Base-by-base conservation (phyloP, 306 rosid genomes). In the Trifolium fragiferum region DNA sequence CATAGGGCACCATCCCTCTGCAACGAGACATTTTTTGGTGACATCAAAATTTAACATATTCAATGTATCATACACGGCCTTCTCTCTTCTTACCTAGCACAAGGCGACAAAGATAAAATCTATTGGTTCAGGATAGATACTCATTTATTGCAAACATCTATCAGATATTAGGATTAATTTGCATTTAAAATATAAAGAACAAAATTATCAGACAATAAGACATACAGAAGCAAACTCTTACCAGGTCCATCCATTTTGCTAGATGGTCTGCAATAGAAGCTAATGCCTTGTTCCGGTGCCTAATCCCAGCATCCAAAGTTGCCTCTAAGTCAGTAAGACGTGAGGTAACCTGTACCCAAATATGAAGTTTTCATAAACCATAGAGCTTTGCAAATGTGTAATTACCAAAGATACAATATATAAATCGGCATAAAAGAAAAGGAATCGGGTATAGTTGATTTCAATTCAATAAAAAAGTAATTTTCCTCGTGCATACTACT, bases 1-100 rank as follows among this genome's bases (percentile, higher is more conserved):
- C 50, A 92, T 82, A 44, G 99, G 99, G 73, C 96, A 95, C 99
- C 99, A 95, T 60, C 97, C 99, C 85, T 92, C 99, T 82, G 96
- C 99, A 46, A 95, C 98, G 37, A 95, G 99, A 77, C 99, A 95
- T 84, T 95, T 95, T 86, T 95, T 95, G 16, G 98, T 95, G 60
- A 95, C 99, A 75, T 95, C 99, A 80, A 95, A 95, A 78, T 95
- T 95, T 81, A 95, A 85, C 98, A 90, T 92, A 76, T 95, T 95
- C 78, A 95, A 76, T 6, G 96, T 90, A 89, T 95, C 98, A 81
- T 90, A 95, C 51, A 95, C 97, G 27, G 98, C 98, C 84, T 95
- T 95, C 89, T 95, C 99, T 89, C 89, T 95, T 82, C 89, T 90
- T 76, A 95, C 98, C 99, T 95, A 87, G 80, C 82, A 74, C 74